Evolutionary conservation across 2,329 filamentous ascomycete genomes (phyloP).

Genomic region (Cytospora chrysosperma): DNA sequence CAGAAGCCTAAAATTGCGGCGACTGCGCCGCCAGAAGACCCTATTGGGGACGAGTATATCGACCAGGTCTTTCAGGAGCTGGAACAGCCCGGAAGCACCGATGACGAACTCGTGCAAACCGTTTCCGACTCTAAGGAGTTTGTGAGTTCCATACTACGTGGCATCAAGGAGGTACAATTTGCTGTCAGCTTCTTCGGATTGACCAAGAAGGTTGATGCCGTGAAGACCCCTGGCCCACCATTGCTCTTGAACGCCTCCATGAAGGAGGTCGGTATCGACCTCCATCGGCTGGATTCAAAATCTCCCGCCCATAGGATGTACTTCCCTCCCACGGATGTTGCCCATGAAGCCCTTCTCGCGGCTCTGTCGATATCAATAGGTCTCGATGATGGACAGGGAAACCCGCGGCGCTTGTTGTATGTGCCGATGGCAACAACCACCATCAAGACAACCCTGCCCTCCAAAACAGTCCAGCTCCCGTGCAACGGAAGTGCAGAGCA

Average conservation of each 20-base stretch:
- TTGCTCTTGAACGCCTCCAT: constrained; percentile 85
- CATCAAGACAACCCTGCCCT: constrained; percentile 88
- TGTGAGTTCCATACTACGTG: constrained; percentile 81
- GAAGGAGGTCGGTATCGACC: constrained; percentile 92
- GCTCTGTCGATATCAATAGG: constrained; percentile 91
- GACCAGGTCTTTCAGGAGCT: constrained; percentile 73
- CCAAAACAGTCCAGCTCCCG: constrained; percentile 84
- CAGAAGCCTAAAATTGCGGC: constrained; percentile 39
- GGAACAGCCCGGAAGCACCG: constrained; percentile 63
- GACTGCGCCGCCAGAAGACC: constrained; percentile 39
- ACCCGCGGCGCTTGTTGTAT: constrained; percentile 84
- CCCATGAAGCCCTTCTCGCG: constrained; percentile 89
- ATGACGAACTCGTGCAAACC: constrained; percentile 71
- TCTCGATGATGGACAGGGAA: constrained; percentile 83
- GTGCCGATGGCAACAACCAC: constrained; percentile 97
- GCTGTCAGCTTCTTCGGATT: constrained; percentile 88
- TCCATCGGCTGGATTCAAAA: constrained; percentile 86
- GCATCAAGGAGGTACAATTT: constrained; percentile 95
- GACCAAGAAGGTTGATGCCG: constrained; percentile 72
- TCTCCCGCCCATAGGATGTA: constrained; percentile 98
- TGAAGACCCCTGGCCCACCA: constrained; percentile 66
- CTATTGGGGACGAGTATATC: constrained; percentile 60
- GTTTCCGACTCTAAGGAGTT: constrained; percentile 94
- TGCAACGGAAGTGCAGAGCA: constrained; percentile 72
- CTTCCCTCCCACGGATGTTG: constrained; percentile 87